These are phyloP conservation scores for Ramularia collo-cygni DNA, from an alignment of 2,329 filamentous ascomycete genomes.

Conservation along the genomic window DNA sequence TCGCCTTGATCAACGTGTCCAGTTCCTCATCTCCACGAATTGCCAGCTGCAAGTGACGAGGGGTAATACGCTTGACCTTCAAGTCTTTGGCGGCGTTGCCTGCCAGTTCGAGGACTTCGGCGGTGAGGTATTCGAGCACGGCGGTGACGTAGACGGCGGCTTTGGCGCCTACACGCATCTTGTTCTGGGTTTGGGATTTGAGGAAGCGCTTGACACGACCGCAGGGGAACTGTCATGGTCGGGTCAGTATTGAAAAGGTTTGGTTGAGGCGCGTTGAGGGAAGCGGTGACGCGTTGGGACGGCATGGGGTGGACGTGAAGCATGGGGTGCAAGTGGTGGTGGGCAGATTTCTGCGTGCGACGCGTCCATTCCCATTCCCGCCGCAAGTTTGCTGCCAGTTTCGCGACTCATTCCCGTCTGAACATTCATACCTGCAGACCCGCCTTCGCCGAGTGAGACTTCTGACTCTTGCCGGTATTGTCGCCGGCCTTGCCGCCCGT, in stretches of 20 bases:
- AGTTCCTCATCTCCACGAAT: constrained; percentile 93
- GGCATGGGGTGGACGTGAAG: background rate
- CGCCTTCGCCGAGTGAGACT: constrained; percentile 87
- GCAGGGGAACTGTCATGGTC: constrained; percentile 73
- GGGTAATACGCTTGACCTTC: constrained; percentile 99
- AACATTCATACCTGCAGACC: constrained; percentile 75
- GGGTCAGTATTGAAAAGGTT: constrained; percentile 26
- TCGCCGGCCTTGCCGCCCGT: constrained; percentile 70
- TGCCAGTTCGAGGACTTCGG: constrained; percentile 97
- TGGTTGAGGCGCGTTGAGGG: constrained; percentile 5
- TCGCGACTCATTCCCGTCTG: too few species aligned
- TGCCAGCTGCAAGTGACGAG: constrained; percentile 95
- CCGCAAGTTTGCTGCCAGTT: constrained; percentile 11
- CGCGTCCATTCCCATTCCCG: constrained; percentile 19
- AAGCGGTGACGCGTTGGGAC: background rate
- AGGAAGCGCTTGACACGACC: constrained; percentile 99
- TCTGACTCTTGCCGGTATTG: constrained; percentile 80
- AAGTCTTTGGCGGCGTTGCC: constrained; percentile 98
- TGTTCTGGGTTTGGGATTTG: constrained; percentile 98
- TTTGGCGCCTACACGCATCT: constrained; percentile 99
- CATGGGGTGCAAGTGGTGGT: constrained; percentile 4
- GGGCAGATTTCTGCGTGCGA: constrained; percentile 22
- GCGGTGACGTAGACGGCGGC: constrained; percentile 97
- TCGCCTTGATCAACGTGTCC: constrained; percentile 93
- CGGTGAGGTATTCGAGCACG: constrained; percentile 96